phyloP scores from a whole-genome alignment of 2,329 filamentous ascomycete species.

The Pseudogymnoascus sp. region DNA sequence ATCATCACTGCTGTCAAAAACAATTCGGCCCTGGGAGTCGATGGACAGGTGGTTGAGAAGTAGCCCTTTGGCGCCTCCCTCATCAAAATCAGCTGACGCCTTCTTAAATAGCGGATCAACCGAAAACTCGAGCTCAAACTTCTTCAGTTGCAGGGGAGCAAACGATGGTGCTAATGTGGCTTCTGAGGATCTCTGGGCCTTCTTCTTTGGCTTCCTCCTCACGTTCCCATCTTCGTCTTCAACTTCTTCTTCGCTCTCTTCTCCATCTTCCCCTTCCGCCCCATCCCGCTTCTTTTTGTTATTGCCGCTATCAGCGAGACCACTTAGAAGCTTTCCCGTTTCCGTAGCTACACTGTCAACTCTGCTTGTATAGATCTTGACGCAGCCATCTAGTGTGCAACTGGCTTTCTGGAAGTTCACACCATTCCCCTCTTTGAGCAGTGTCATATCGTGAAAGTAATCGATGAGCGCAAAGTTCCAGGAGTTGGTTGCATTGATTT shows the following conservation, averaged over 20 bases:
- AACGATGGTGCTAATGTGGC: constrained; percentile 89
- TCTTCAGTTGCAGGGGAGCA: constrained; percentile 82
- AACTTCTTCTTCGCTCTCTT: constrained; percentile 54
- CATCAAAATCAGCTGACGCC: constrained; percentile 94
- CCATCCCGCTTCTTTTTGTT: constrained; percentile 66
- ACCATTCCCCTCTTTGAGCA: constrained; percentile 89
- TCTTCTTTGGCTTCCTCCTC: constrained; percentile 62
- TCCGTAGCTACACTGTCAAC: constrained; percentile 98
- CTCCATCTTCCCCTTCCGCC: constrained; percentile 51
- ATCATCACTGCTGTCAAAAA: constrained; percentile 98
- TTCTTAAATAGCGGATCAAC: constrained; percentile 99
- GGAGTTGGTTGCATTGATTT: constrained; percentile 95
- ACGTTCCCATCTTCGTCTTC: constrained; percentile 47
- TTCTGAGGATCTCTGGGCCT: constrained; percentile 73
- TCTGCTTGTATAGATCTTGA: constrained; percentile 98
- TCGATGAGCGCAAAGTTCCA: constrained; percentile 99
- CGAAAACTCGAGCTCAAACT: constrained; percentile 92
- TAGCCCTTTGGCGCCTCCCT: constrained; percentile 91
- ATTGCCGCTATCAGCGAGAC: constrained; percentile 74
- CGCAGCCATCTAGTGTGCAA: constrained; percentile 93
- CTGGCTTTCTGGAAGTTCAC: constrained; percentile 99
- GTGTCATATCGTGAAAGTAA: constrained; percentile 98
- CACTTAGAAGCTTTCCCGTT: constrained; percentile 89
- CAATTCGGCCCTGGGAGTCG: constrained; percentile 82
- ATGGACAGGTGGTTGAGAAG: constrained; percentile 96